phyloP scores from a whole-genome alignment of 1,284 basidiomycete genomes.

The Cronartium quercuum region DNA sequence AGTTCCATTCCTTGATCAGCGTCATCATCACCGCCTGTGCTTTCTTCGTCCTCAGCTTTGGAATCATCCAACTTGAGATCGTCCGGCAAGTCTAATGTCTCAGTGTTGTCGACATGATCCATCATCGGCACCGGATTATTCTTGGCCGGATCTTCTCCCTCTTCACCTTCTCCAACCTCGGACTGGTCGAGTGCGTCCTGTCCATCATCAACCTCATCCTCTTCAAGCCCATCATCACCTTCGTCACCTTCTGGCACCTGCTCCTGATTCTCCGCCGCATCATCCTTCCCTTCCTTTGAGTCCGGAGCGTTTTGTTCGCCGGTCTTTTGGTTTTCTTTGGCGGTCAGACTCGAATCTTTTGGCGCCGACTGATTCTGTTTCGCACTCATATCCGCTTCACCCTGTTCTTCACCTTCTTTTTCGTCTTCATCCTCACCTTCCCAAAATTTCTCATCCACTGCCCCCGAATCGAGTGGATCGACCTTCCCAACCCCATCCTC shows the following conservation, averaged over 20 bases:
- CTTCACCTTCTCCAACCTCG: not conserved
- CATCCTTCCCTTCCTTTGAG: slow-evolving; percentile 50
- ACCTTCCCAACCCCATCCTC: slow-evolving; percentile 82
- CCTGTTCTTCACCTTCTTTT: slow-evolving; percentile 53
- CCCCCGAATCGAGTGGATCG: slow-evolving; percentile 75
- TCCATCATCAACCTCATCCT: slow-evolving; percentile 34
- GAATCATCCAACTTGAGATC: slow-evolving; percentile 27
- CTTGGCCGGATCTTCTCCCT: not conserved
- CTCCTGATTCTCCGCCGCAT: slow-evolving; percentile 57
- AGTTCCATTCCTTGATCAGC: slow-evolving; percentile 22
- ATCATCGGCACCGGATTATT: slow-evolving; percentile 26
- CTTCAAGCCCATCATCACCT: slow-evolving; percentile 38
- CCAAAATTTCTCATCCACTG: slow-evolving; percentile 96
- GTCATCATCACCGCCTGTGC: not conserved
- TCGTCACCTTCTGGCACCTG: slow-evolving; percentile 49
- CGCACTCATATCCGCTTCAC: slow-evolving; percentile 40
- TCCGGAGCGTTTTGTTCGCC: slow-evolving; percentile 51
- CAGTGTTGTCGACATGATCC: slow-evolving; percentile 35
- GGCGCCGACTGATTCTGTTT: slow-evolving; percentile 22
- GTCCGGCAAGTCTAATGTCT: slow-evolving; percentile 31
- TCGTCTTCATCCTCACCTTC: slow-evolving; percentile 63
- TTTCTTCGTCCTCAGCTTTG: slow-evolving; percentile 11
- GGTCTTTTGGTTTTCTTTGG: slow-evolving; percentile 15
- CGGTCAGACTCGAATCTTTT: slow-evolving; percentile 10
- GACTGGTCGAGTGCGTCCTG: not conserved